phyloP scores from a whole-genome alignment of 129 eudicot genomes.

The Saussurea involucrata region DNA sequence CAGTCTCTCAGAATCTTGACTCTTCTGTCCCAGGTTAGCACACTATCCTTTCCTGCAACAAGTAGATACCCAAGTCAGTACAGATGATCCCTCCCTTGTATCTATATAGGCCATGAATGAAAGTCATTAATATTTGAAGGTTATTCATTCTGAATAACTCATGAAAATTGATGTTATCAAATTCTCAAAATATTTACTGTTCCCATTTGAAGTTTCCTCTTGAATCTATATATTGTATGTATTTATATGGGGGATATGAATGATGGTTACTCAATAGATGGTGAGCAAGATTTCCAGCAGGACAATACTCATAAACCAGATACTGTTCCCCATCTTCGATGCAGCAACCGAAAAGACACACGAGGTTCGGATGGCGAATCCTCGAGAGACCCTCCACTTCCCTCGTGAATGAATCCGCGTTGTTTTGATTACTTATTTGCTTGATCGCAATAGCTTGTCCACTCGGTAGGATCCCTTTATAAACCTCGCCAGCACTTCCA shows the following conservation, averaged over 20 bases:
- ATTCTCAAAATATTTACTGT: no score
- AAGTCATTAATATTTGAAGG: neutral
- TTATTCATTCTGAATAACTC: neutral
- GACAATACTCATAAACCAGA: conserved; percentile 65
- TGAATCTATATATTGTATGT: no score
- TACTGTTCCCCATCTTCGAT: conserved; percentile 67
- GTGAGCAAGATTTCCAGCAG: conserved; percentile 71
- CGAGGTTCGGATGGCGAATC: conserved; percentile 74
- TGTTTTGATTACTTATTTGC: conserved; percentile 55
- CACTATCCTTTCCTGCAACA: conserved; percentile 54
- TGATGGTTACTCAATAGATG: conserved; percentile 52
- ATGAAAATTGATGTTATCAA: no score
- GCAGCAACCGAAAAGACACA: conserved; percentile 72
- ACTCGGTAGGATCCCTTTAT: conserved; percentile 69
- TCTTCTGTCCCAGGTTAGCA: conserved; percentile 65
- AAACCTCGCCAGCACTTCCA: conserved; percentile 79
- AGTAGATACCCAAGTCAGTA: neutral
- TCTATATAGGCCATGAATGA: neutral
- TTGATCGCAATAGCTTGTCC: conserved; percentile 79
- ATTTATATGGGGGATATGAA: neutral
- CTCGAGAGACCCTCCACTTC: conserved; percentile 70
- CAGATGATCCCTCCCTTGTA: no score
- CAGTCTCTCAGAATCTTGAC: conserved; percentile 66
- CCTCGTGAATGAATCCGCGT: conserved; percentile 55
- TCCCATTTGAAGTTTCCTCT: no score